Base-by-base conservation (phyloP, 1,284 basidiomycete species). In the Butyriboletus appendiculatus region DNA sequence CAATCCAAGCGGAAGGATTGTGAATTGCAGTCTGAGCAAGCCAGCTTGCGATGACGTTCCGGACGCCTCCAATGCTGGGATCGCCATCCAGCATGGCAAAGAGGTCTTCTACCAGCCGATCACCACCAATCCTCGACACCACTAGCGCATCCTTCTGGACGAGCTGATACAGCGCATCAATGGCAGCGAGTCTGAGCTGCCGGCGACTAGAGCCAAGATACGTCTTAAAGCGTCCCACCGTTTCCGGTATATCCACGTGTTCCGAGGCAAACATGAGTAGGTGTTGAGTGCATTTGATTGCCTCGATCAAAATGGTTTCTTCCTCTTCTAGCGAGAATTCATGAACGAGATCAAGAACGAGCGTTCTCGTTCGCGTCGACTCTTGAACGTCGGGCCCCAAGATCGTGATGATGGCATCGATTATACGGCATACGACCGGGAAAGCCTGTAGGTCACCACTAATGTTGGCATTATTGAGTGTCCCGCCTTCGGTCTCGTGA, bases 1-100 rank as follows among this genome's bases (percentile, higher is more conserved):
- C 95, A 57, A 99, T 97, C 97, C 97, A 99, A 2, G 95, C 96
- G 0, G 90, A 94, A 0, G 97, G 96, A 57, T 96, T 93, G 50
- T 92, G 84, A 20, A 92, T 82, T 1, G 95, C 95, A 0, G 97
- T 99, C 71, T 98, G 96, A 58, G 90, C 85, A 11, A 99, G 78
- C 97, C 97, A 99, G 61, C 89, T 93, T n/a, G 83, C 79, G 62
- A 99, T 96, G 45, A 98, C 94, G 60, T 94, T 90, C 42, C 91
- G 81, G 28, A 99, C 94, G 3, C 96, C 96, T 58, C 96, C 92
- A n/a, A 98, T 90, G 3, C 87, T 91, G 0, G 94, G 90, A 68
- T 97, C 95, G 61, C 90, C 92, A 67, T 99, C 97, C 33, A 99
- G 76, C 82, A 98, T 90, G 1, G 88, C 89, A 68, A 99, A 98